These are phyloP conservation scores for Aspergillus nidulans DNA, from an alignment of 495 filamentous ascomycete species.

Conservation along the genomic window DNA sequence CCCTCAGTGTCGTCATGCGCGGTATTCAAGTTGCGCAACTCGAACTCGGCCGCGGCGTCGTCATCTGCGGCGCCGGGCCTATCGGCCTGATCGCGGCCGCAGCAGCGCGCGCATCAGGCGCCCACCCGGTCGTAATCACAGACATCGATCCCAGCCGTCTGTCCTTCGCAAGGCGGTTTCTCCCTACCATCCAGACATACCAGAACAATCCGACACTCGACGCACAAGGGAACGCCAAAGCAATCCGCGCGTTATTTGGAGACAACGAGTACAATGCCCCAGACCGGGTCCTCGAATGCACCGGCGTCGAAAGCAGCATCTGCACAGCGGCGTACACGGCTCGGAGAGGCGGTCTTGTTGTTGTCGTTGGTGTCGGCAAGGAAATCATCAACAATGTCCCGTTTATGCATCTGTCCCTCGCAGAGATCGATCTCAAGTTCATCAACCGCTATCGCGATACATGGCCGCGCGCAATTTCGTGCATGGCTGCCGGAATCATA, in stretches of 20 bases:
- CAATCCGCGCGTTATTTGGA: conserved; percentile 50
- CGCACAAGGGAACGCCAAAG: conserved; percentile 47
- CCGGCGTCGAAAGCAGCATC: conserved; percentile 57
- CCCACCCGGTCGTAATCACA: conserved; percentile 60
- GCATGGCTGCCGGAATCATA: conserved; percentile 44
- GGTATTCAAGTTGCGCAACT: conserved; percentile 56
- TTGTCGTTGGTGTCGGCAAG: conserved; percentile 61
- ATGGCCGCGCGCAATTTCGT: conserved; percentile 53
- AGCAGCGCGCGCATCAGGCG: conserved; percentile 55
- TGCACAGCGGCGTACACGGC: conserved; percentile 52
- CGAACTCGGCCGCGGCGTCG: conserved; percentile 46
- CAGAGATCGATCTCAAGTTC: conserved; percentile 59
- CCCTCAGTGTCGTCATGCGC: conserved; percentile 71
- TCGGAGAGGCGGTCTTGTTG: conserved; percentile 54
- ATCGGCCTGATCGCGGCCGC: conserved; percentile 67
- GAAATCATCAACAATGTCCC: conserved; percentile 58
- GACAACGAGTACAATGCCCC: conserved; percentile 47
- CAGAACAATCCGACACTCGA: conserved; percentile 42
- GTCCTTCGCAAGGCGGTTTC: conserved; percentile 54
- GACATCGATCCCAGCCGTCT: conserved; percentile 54
- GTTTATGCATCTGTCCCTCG: conserved; percentile 61
- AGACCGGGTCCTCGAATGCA: conserved; percentile 58
- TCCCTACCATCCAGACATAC: conserved; percentile 51
- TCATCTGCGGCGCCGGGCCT: conserved; percentile 73
- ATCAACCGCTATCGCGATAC: conserved; percentile 63